Base-by-base conservation (phyloP, 495 filamentous ascomycete species). In the Lepidopterella palustris region DNA sequence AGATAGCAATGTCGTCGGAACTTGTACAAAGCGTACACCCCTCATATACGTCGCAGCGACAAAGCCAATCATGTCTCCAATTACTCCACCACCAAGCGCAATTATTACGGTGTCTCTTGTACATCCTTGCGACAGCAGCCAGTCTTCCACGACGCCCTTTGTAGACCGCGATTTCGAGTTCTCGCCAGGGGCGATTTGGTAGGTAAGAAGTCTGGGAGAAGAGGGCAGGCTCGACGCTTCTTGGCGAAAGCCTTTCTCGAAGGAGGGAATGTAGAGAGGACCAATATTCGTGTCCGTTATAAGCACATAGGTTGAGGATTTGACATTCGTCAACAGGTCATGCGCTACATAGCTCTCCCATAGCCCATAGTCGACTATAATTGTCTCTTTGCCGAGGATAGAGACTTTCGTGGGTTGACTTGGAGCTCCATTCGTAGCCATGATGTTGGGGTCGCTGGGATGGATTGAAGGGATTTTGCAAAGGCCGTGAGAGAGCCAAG, bases 31-130 rank as follows among this genome's bases (percentile, higher is more conserved):
- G 65, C 88, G 88, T 49, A 98, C 88, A 47, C 95, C 95, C 58
- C 93, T 84, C 92, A 97, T 98, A 77, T 97, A 98, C 52, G 93
- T 98, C 40, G 93, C 87, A 23, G 93, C 93, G 23, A 97, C 88
- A 73, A 95, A 98, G 53, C 93, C 93, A 58, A 96, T 90, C 84
- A 97, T 86, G 71, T 98, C 93, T 21, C 93, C 93, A 76, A 98
- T 96, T 24, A 98, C 95, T 52, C 93, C 93, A 60, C 93, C 93
- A n/a, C 93, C 93, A 13, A 98, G 79, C 18, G 93, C 93, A 72
- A 98, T 89, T 53, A 98, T 82, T 45, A 98, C 87, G 0, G 91
- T 95, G 72, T 98, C 93, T 50, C 93, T 82, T 20, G 92, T 95
- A 79, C 91, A 97, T 82, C 85, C 76, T 58, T 97, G 82, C 60